These are phyloP conservation scores for Pythium scleroteichum DNA, from an alignment of 352 stramenopile genomes.

Conservation along the genomic window DNA sequence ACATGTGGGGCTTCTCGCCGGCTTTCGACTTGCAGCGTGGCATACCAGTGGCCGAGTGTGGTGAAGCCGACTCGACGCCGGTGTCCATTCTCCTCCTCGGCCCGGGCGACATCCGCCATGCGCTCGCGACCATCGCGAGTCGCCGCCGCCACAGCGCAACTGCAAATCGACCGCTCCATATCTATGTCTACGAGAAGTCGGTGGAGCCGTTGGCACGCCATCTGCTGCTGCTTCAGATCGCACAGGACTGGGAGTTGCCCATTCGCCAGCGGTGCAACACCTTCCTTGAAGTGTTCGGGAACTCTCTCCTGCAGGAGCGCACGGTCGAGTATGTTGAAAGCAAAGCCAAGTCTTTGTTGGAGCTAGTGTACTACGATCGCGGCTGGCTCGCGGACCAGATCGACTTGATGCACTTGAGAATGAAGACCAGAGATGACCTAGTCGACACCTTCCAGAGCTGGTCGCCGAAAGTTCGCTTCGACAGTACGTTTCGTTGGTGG, in stretches of 20 bases:
- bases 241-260: conserved; percentile 86
- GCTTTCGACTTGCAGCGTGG: conserved; percentile 55
- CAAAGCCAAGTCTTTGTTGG: conserved; percentile 62
- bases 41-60: conserved; percentile 2
- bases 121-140: conserved; percentile 53
- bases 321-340: conserved; percentile 85
- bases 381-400: conserved; percentile 62
- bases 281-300: conserved; percentile 95
- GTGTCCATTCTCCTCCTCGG: conserved; percentile 62
- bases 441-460: conserved; percentile 87
- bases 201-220: conserved; percentile 88
- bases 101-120: conserved; percentile 81
- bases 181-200: conserved; percentile 89
- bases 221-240: conserved; percentile 87
- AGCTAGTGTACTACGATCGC: conserved; percentile 74
- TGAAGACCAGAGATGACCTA: conserved; percentile 88
- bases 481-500: conserved; percentile 44
- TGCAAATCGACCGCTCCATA: conserved; percentile 52
- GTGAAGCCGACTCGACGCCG: conserved; percentile 23
- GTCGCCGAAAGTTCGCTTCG: conserved; percentile 65
- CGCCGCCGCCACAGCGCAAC: conserved; percentile 37
- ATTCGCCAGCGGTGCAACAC: conserved; percentile 87
- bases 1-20: conserved; percentile 88
- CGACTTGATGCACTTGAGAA: conserved; percentile 89
- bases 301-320: conserved; percentile 86